phyloP scores from a whole-genome alignment of 2,329 filamentous ascomycete species.

The Chaetothyriales sp. region DNA sequence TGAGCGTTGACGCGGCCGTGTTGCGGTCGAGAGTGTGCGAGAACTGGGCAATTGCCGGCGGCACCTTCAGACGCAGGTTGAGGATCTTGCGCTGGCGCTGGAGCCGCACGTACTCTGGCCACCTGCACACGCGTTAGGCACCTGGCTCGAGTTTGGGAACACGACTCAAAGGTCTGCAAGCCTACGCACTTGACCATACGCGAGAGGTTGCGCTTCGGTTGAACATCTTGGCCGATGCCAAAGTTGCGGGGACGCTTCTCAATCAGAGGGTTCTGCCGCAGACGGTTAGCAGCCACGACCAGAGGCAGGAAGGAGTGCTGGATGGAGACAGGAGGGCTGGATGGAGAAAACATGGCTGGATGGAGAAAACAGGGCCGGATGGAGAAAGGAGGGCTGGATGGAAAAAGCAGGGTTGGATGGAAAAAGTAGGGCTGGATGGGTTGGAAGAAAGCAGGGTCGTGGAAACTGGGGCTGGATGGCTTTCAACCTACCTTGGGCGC shows the following conservation, averaged over 20 bases:
- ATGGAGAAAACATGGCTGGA: no score
- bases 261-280: slow-evolving; percentile 82
- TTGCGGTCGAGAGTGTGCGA: slow-evolving; percentile 93
- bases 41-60: slow-evolving; percentile 94
- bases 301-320: background rate
- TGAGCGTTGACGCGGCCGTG: slow-evolving; percentile 92
- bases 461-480: no score
- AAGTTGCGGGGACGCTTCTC: slow-evolving; percentile 97
- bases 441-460: no score
- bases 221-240: slow-evolving; percentile 97
- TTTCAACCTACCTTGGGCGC: slow-evolving; percentile 64
- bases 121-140: slow-evolving; percentile 27
- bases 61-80: slow-evolving; percentile 96
- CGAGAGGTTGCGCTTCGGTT: slow-evolving; percentile 86
- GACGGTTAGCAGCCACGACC: slow-evolving; percentile 1
- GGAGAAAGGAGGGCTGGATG: no score
- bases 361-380: no score
- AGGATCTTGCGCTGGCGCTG: slow-evolving; percentile 94
- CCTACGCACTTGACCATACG: slow-evolving; percentile 73
- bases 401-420: no score
- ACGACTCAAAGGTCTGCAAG: background rate
- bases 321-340: no score
- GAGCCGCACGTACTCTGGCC: slow-evolving; percentile 97
- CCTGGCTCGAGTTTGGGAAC: background rate
- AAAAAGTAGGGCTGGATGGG: no score